phyloP scores from a whole-genome alignment of 352 stramenopile genomes.

The Phytophthora brassicae region DNA sequence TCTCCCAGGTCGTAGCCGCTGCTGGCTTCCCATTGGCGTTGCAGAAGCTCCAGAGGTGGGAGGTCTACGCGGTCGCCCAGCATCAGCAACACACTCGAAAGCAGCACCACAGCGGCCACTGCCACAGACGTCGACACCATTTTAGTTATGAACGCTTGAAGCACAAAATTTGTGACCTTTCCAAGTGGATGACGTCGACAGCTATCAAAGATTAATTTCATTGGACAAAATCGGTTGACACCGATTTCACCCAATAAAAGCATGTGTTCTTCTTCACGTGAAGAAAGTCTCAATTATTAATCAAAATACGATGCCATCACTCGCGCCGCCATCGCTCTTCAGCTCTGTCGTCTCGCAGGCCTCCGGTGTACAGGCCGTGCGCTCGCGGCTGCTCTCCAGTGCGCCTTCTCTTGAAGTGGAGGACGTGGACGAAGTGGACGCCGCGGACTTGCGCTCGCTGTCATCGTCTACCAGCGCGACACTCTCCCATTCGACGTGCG shows the following conservation, averaged over 20 bases:
- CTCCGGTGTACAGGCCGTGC: constrained; percentile 41
- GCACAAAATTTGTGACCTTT: neutral
- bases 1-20: constrained; percentile 55
- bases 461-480: constrained; percentile 32
- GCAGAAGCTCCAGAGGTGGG: constrained; percentile 34
- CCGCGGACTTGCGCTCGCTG: constrained; percentile 34
- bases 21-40: constrained; percentile 33
- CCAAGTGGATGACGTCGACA: no score
- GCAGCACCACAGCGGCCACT: constrained; percentile 42
- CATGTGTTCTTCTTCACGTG: neutral
- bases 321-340: constrained; percentile 37
- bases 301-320: constrained; percentile 36
- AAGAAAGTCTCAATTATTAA: neutral
- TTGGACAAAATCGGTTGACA: neutral
- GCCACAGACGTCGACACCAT: constrained; percentile 43
- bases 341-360: constrained; percentile 49
- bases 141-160: neutral
- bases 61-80: constrained; percentile 51
- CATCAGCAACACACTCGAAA: constrained; percentile 51
- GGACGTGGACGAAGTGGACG: constrained; percentile 46
- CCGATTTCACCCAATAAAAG: neutral
- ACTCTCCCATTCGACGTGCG: constrained; percentile 39
- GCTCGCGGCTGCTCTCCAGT: constrained; percentile 45
- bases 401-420: constrained; percentile 26
- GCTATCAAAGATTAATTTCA: no score